Evolutionary conservation across 257 asterid genomes (phyloP).

Genomic region (Nicotiana sylvestris): DNA sequence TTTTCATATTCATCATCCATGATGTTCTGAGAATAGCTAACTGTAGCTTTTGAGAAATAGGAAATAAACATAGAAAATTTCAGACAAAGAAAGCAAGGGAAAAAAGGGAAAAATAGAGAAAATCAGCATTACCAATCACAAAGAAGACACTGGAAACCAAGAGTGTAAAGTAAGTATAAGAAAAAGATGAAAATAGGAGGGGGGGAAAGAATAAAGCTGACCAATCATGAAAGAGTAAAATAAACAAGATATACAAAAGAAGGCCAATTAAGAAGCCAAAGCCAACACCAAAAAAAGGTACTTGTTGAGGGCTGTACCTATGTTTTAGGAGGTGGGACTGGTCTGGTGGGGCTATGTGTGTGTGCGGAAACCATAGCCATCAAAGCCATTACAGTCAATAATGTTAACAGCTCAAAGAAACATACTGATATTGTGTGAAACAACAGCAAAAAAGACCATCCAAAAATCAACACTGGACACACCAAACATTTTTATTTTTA

Average conservation of each 20-base stretch:
- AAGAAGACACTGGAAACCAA: constrained; percentile 10
- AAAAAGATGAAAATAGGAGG: not conserved
- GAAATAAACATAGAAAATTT: not conserved
- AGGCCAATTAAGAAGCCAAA: constrained; percentile 15
- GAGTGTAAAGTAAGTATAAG: constrained; percentile 20
- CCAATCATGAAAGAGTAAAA: constrained; percentile 12
- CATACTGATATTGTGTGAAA: not conserved
- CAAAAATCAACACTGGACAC: not conserved
- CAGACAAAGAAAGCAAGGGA: not conserved
- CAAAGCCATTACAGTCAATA: not conserved
- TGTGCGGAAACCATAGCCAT: not conserved
- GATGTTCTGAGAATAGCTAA: constrained; percentile 19
- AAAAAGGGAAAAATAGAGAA: not conserved
- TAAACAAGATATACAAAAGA: not conserved
- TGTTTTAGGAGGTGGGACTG: not conserved
- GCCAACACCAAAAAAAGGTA: not conserved
- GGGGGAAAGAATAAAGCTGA: not conserved
- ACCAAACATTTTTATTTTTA: not conserved
- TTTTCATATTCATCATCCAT: constrained; percentile 33
- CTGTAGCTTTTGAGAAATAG: not conserved
- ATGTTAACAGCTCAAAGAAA: not conserved
- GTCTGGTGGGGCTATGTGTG: constrained; percentile 5
- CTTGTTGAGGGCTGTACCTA: constrained; percentile 1
- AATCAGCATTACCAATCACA: constrained; percentile 20
- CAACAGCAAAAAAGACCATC: not conserved